Base-by-base conservation (phyloP, 1,284 basidiomycete genomes). In the Ceratobasidium sp. region DNA sequence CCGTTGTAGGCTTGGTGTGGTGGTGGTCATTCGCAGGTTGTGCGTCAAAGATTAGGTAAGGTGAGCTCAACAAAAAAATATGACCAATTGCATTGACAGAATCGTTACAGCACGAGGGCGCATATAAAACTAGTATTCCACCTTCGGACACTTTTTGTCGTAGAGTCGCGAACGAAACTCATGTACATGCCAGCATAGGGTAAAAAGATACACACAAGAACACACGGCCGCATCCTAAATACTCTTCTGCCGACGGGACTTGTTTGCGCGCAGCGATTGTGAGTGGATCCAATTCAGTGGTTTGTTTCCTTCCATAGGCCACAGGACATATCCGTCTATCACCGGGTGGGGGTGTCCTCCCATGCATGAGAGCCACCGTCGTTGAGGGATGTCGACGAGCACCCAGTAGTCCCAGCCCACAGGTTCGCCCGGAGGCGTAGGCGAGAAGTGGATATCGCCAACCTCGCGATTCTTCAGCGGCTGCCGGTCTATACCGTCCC, bases 401-500 rank as follows among this genome's bases (percentile, higher is more conserved):
- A 56, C 54, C 54, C 54, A 56, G 29, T 56, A 56, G 22, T 56
- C 54, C 17, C 22, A 25, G 25, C 25, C 25, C 22, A 11, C 54
- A 29, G 25, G 25, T 11, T 15, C 11, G 22, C 54, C 54, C 17
- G 17, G 11, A 22, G 22, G 22, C 29, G 22, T 11, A 56, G 54
- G 54, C n/a, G 54, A 56, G 54, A 56, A 56, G 54, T 56, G 54
- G 22, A 56, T 56, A 32, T 56, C 54, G 54, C 54, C 54, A 11
- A 56, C 29, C 17, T 15, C 54, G 11, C 54, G 54, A 56, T 56
- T 22, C n/a, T 56, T 56, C 54, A 56, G 17, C 29, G 54, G 54
- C n/a, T 56, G 54, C 11, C 54, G 54, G 25, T 29, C 25, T 22
- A 11, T n/a, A 11, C 17, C 54, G 11, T n/a, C 54, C 11, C 54